Evolutionary conservation across 192 early-diverging fungal species (phyloP), one percentile per base, ranked within the genome.

Genomic region (Chytriomyces confervae): DNA sequence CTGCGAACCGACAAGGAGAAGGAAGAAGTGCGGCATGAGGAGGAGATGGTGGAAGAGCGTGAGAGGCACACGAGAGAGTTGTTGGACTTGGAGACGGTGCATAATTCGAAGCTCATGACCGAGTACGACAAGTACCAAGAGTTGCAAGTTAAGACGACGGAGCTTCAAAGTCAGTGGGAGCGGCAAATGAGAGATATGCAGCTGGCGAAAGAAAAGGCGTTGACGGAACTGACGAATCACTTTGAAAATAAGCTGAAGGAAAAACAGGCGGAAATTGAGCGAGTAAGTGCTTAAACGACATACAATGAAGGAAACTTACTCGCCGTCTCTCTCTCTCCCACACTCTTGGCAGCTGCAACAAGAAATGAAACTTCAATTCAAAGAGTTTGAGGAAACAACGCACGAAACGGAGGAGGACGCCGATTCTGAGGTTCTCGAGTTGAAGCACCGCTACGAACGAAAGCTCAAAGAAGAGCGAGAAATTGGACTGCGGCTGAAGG

Each of bases 61-160:
- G 83, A 90, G 51, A 29, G 83, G 29, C 89, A 89, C 63, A 61
- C 85, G 20, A 76, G 86, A 72, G 88, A 90, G 63, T 69, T 89
- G 69, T 67, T 86, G 36, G 86, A 90, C 48, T 74, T 91, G 13
- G 89, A 91, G 69, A 86, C 76, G 16, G 68, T 79, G 5, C 86
- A 90, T 69, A 87, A 83, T 68, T 66, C 74, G 9, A 90, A 91
- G 80, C 73, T 91, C 48, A 89, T 91, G 84, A 77, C 87, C 1
- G 89, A 91, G 77, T 91, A 89, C 71, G 89, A 91, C 62, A 89
- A 87, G 73, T 87, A 84, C 66, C 85, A 90, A 61, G 89, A 86
- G 62, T 66, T 91, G 46, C 85, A 89, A 73, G 24, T 46, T 0
- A 84, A 84, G 64, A 87, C 86, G 29, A 76, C 80, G 4, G 86